Conservation (phyloP, 768 basidiomycete species). For the Amanita polypyramis region DNA sequence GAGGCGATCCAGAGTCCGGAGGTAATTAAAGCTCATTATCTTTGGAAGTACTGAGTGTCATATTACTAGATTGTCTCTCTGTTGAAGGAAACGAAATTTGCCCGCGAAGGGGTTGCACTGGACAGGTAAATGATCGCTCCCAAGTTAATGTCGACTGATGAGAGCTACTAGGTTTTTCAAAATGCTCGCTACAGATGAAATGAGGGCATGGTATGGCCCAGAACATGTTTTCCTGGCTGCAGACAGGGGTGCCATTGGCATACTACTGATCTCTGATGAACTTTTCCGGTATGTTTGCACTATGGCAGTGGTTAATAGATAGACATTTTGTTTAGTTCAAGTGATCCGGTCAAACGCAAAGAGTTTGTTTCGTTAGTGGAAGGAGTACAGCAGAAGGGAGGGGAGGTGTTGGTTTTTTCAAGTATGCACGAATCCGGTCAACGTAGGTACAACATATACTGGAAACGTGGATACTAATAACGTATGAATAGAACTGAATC, state of each 20-base stretch:
- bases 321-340: slow-evolving; percentile 42
- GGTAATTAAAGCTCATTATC: slow-evolving; percentile 30
- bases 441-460: slow-evolving; percentile 43
- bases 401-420: slow-evolving; percentile 93
- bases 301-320: neutral
- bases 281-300: slow-evolving; percentile 63
- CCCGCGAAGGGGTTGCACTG: slow-evolving; percentile 81
- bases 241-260: slow-evolving; percentile 89
- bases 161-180: slow-evolving; percentile 75
- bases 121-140: slow-evolving; percentile 50
- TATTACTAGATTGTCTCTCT: slow-evolving; percentile 53
- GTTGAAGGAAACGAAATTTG: slow-evolving; percentile 93
- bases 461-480: slow-evolving; percentile 5
- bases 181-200: slow-evolving; percentile 90
- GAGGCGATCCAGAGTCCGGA: slow-evolving; percentile 94
- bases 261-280: slow-evolving; percentile 89
- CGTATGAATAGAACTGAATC: slow-evolving; percentile 70
- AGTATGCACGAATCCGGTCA: slow-evolving; percentile 99
- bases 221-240: slow-evolving; percentile 88
- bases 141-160: slow-evolving; percentile 1
- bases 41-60: neutral
- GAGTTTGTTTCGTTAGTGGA: slow-evolving; percentile 85
- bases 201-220: slow-evolving; percentile 98
- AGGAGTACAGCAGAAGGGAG: slow-evolving; percentile 78
- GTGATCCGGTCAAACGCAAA: slow-evolving; percentile 67